Conservation (phyloP, 2,329 filamentous ascomycete species). For the Colletotrichum aenigma region DNA sequence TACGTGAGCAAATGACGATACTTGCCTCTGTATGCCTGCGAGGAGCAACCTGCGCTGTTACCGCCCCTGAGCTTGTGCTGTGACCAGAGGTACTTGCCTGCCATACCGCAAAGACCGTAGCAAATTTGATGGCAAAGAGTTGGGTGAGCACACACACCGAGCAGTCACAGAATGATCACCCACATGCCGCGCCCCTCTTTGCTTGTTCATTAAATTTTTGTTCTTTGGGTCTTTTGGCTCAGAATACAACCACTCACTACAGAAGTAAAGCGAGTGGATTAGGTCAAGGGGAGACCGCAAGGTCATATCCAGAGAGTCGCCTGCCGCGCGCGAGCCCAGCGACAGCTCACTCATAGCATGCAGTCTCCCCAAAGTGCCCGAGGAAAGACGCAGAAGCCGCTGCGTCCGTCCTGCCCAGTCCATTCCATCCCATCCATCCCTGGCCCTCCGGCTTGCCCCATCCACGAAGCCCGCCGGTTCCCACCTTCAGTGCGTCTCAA, state of each 20-base stretch:
- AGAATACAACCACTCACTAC: slow-evolving; percentile 19
- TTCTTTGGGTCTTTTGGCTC: slow-evolving; percentile 13
- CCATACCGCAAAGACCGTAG: slow-evolving; percentile 3
- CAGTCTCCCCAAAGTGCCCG: neutral
- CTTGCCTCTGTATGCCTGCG: neutral
- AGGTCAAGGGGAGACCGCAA: slow-evolving; percentile 4
- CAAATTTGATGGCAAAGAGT: slow-evolving; percentile 1
- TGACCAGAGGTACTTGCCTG: neutral
- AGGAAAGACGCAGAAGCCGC: neutral
- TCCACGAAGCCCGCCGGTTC: neutral
- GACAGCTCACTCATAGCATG: neutral
- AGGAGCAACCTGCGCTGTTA: neutral
- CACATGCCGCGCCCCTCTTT: slow-evolving; percentile 8
- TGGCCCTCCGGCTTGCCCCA: neutral
- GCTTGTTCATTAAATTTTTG: slow-evolving; percentile 16
- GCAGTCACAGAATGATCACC: slow-evolving; percentile 20
- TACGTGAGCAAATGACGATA: neutral
- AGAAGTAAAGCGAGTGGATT: slow-evolving; percentile 12
- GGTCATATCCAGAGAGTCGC: neutral
- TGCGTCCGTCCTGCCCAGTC: neutral
- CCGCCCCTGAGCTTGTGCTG: neutral
- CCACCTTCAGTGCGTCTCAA: slow-evolving; percentile 1
- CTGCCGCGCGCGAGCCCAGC: neutral
- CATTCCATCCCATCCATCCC: neutral
- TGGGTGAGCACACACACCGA: slow-evolving; percentile 1